Evolutionary conservation across 202 grass and related monocot genomes (phyloP), one percentile per base, ranked within the genome.

Genomic region (Schoenoplectus tabernaemontani): DNA sequence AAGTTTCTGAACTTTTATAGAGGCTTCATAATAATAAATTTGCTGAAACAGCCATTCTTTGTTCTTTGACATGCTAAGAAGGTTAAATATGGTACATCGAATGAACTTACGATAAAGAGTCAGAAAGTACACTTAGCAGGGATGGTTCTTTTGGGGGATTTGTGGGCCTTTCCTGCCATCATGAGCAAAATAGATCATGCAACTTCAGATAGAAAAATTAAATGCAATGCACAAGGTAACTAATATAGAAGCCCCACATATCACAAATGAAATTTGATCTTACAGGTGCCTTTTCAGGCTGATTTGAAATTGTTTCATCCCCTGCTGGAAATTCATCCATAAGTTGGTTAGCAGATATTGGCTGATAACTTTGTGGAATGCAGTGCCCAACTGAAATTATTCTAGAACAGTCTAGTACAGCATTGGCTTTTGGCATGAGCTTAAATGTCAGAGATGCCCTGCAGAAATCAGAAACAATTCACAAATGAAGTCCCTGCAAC

Each of bases 361-460:
- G 87, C 73, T 87, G 86, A 56, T 92, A 90, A 43, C 85, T 83
- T 59, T 87, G 89, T 43, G 85, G 84, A 57, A 83, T 88, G 46
- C 83, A 78, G 86, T 90, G 87, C 16, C 92, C 87, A 83, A 83
- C 85, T 56, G 83, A 86, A 73, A 86, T 82, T 86, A 96, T 85
- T 85, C 79, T 82, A 81, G 92, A 92, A 69, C 87, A 90, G 68
- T 90, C 89, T 84, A 96, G 80, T 87, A 92, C 64, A 82, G 89
- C 87, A 75, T 83, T 88, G 64, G 85, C 75, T 86, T 43, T 86
- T 79, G 92, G 92, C 85, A 96, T 88, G 20, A 96, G 60, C 82
- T 75, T 92, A 88, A 92, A 96, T 33, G 85, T 90, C 59, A 96
- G 89, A 20, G 89, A 92, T 87, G 82, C 84, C 87, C 92, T 96